A percentile compares a stretch with the other conserved stretches of the same genome.
Conservation (phyloP, 805 yeast species). For the Hanseniaspora thailandica region DNA sequence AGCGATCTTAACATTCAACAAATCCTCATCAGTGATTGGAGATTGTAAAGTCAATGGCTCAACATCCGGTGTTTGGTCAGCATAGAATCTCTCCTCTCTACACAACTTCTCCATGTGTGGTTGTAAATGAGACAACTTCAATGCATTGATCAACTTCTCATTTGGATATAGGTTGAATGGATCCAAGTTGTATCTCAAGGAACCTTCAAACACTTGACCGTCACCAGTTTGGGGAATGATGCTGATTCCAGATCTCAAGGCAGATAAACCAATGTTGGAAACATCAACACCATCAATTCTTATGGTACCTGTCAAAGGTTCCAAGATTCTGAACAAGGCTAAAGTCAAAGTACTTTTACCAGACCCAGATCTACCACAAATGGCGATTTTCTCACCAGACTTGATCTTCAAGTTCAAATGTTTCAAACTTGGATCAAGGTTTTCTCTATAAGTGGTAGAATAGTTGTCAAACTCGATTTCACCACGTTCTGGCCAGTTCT, state of each 20-base stretch:
- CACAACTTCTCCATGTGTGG: conserved; percentile 14
- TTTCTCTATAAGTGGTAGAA: conserved; percentile 46
- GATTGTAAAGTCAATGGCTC: neutral
- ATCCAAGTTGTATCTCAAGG: conserved; percentile 49
- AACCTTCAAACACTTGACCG: conserved; percentile 53
- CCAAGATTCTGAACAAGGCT: conserved; percentile 47
- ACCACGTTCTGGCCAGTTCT: conserved; percentile 42
- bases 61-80: neutral
- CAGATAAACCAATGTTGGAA: conserved; percentile 39
- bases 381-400: conserved; percentile 62
- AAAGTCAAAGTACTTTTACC: conserved; percentile 64
- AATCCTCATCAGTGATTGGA: conserved; percentile 16
- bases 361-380: conserved; percentile 86
- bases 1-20: conserved; percentile 41
- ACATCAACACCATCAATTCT: conserved; percentile 48
- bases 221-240: conserved; percentile 53
- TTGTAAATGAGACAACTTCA: conserved; percentile 26
- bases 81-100: conserved; percentile 14
- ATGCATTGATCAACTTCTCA: conserved; percentile 44
- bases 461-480: conserved; percentile 38
- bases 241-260: conserved; percentile 45
- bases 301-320: conserved; percentile 39
- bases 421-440: conserved; percentile 47
- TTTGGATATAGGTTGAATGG: conserved; percentile 45
- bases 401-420: conserved; percentile 35